Percentiles rank a stretch among this genome's conserved stretches.
phyloP scores from a whole-genome alignment of 1,139 yeast species.

The Saccharomycopsis hybrid region DNA sequence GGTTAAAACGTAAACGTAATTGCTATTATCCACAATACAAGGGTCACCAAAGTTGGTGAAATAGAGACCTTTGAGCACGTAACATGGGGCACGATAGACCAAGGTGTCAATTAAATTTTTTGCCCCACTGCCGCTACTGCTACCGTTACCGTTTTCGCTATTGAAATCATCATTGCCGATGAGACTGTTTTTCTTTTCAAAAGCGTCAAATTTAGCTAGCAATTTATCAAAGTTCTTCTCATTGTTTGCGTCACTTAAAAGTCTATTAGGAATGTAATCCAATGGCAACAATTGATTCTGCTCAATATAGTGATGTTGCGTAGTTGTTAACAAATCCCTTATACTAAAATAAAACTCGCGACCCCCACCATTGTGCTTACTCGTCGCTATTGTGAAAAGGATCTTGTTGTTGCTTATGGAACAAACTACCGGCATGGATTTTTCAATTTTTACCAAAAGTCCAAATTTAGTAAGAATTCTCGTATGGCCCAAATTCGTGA shows the following conservation, averaged over 20 bases:
- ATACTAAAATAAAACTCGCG: slow-evolving; percentile 26
- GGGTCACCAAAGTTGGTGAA: slow-evolving; percentile 87
- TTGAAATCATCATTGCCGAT: slow-evolving; percentile 31
- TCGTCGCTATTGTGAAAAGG: slow-evolving; percentile 32
- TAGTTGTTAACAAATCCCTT: slow-evolving; percentile 26
- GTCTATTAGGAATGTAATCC: slow-evolving; percentile 21
- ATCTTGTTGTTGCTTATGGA: slow-evolving; percentile 44
- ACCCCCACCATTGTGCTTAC: slow-evolving; percentile 23
- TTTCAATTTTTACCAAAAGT: slow-evolving; percentile 45
- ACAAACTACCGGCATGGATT: slow-evolving; percentile 49
- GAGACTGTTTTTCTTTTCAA: slow-evolving; percentile 16
- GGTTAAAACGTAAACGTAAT: slow-evolving; percentile 59
- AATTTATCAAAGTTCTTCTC: slow-evolving; percentile 14
- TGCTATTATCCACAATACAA: slow-evolving; percentile 73
- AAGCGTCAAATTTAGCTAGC: slow-evolving; percentile 12
- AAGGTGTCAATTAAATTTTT: slow-evolving; percentile 2
- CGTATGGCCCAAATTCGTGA: slow-evolving; percentile 52
- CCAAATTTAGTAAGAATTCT: slow-evolving; percentile 52
- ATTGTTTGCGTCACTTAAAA: slow-evolving; percentile 1
- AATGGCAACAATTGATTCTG: slow-evolving; percentile 39
- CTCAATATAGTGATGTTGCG: slow-evolving; percentile 33
- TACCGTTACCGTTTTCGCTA: slow-evolving; percentile 22
- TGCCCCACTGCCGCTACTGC: slow-evolving; percentile 8
- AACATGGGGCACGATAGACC: slow-evolving; percentile 25
- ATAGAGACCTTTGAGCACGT: slow-evolving; percentile 60